Evolutionary conservation across 2,329 filamentous ascomycete species (phyloP), one percentile per base, ranked within the genome.

Genomic region (Clonostachys sp.): DNA sequence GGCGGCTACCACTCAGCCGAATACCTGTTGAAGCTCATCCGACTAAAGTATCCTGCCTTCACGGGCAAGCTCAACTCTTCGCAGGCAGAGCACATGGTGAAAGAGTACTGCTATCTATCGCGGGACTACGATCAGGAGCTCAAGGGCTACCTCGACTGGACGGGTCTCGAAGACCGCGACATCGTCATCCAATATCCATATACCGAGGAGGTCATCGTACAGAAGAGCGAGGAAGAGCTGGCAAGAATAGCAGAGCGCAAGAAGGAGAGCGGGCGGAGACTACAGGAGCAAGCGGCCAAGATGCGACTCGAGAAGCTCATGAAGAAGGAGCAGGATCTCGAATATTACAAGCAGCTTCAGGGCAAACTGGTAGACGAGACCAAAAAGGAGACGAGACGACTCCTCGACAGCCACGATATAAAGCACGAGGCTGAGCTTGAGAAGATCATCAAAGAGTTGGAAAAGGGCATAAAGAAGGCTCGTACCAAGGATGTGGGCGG

Each of bases 201-300:
- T 61, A 95, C 89, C 0, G 94, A 99, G 66, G 91, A 96, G 54
- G 75, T 97, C 4, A 74, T 96, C 2, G 70, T 91, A 1, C 89
- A 96, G 62, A 99, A 99, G 72, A 94, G 87, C 2, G 89, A 95
- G 61, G 94, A 97, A 63, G 94, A 99, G 64, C 78, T 99, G 14
- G 90, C 89, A 3, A 80, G 84, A 39, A 89, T 95, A 53, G 91
- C 92, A 12, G 94, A 99, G 72, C 87, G 92, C 63, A 90, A 95
- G 61, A 95, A 95, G 64, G 94, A 99, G 67, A 94, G 90, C 56
- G 94, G 94, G 0, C 79, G 94, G 53, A 79, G 95, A 42, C 64
- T 99, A 24, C 94, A 99, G 65, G 91, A 96, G 59, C 94, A 99
- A 66, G 94, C 94, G 0, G 92, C 92, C 10, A 97, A 96, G 67